phyloP scores from a whole-genome alignment of 2,329 filamentous ascomycete species.

The Trichophyton simii region DNA sequence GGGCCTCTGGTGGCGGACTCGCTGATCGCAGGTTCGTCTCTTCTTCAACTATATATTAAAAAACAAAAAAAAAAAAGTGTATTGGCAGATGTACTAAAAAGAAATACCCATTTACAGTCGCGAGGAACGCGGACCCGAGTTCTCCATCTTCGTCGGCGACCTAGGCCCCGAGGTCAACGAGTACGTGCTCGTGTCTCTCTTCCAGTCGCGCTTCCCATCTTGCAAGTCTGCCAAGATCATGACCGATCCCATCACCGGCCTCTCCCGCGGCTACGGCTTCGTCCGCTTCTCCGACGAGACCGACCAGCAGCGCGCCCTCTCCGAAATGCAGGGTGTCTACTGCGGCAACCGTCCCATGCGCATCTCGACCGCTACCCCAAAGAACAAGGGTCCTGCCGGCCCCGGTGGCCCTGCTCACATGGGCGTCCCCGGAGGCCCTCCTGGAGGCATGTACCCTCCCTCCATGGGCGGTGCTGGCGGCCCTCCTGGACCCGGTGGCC shows the following conservation, averaged over 20 bases:
- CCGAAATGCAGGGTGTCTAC: constrained; percentile 98
- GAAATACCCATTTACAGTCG: constrained; percentile 34
- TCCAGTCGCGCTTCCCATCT: constrained; percentile 88
- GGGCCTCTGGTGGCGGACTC: constrained; percentile 91
- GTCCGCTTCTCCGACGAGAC: constrained; percentile 92
- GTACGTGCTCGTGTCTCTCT: constrained; percentile 91
- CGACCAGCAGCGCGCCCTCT: constrained; percentile 89
- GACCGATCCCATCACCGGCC: constrained; percentile 94
- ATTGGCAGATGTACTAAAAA: too few relatives aligned
- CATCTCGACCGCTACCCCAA: constrained; percentile 93
- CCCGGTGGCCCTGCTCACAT: constrained; percentile 35
- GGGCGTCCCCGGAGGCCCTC: constrained; percentile 37
- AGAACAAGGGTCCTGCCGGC: constrained; percentile 55
- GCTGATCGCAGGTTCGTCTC: constrained; percentile 67
- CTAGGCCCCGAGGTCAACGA: constrained; percentile 97
- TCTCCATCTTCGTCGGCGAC: constrained; percentile 94
- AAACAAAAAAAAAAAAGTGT: background rate
- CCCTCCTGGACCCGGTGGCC: constrained; percentile 25
- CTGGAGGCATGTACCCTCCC: constrained; percentile 50
- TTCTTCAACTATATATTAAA: background rate
- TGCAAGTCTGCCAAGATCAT: constrained; percentile 99
- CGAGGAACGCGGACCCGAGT: constrained; percentile 92
- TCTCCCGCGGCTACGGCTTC: constrained; percentile 95
- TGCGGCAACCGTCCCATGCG: constrained; percentile 98
- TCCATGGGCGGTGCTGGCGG: constrained; percentile 44